These are phyloP conservation scores for Penicillium sp. DNA, from an alignment of 2,329 filamentous ascomycete species.

Conservation along the genomic window DNA sequence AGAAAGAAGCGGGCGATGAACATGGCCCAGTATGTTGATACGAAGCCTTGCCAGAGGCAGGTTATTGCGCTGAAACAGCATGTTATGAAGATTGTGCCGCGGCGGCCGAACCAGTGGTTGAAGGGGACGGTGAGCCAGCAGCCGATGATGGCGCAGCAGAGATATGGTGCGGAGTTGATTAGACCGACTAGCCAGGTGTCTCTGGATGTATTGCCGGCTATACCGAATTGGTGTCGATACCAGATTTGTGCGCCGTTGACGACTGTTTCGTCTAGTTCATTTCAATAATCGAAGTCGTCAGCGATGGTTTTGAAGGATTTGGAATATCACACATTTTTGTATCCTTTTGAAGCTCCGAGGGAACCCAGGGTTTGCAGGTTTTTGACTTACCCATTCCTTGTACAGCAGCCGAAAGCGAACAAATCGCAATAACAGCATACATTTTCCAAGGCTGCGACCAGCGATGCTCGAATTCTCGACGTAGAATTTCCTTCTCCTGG, in stretches of 20 bases:
- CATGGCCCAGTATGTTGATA: constrained; percentile 73
- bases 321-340: background rate
- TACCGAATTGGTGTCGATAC: constrained; percentile 67
- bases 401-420: constrained; percentile 71
- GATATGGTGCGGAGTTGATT: constrained; percentile 62
- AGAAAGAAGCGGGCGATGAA: constrained; percentile 73
- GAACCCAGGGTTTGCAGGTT: background rate
- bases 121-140: constrained; percentile 77
- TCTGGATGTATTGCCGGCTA: constrained; percentile 55
- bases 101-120: constrained; percentile 72
- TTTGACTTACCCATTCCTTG: constrained; percentile 66
- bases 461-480: constrained; percentile 67
- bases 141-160: constrained; percentile 71
- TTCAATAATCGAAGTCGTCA: background rate
- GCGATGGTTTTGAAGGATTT: background rate
- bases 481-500: constrained; percentile 64
- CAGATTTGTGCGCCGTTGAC: constrained; percentile 73
- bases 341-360: background rate
- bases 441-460: constrained; percentile 72
- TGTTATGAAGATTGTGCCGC: constrained; percentile 77
- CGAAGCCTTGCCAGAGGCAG: constrained; percentile 66
- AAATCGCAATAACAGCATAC: constrained; percentile 70
- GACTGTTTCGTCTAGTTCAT: constrained; percentile 66
- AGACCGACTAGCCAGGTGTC: constrained; percentile 67
- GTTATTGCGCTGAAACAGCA: constrained; percentile 70